A percentile compares a stretch with the other conserved stretches of the same genome.
phyloP scores from a whole-genome alignment of 1,284 basidiomycete genomes.

The Cystobasidium slooffiae region DNA sequence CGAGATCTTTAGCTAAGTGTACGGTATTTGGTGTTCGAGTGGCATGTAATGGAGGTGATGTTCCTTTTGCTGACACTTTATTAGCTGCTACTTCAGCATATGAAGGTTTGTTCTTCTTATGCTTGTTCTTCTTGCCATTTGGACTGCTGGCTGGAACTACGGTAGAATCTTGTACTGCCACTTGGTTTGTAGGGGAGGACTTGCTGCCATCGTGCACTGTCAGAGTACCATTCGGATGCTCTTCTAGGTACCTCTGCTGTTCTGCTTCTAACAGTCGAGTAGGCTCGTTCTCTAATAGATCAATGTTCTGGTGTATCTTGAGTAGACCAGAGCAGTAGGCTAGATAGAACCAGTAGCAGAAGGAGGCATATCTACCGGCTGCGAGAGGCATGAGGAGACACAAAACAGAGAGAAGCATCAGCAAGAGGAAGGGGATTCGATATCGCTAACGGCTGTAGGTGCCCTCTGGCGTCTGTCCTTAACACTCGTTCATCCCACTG shows the following conservation, averaged over 20 bases:
- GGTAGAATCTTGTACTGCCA: neutral
- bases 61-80: conserved; percentile 1
- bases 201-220: neutral
- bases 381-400: too few relatives aligned
- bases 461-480: too few relatives aligned
- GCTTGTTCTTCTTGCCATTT: conserved; percentile 11
- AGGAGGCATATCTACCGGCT: conserved; percentile 38
- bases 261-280: too few relatives aligned
- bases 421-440: too few relatives aligned
- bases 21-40: conserved; percentile 12
- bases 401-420: too few relatives aligned
- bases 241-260: neutral
- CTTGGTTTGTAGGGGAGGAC: neutral
- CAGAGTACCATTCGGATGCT: neutral
- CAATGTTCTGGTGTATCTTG: conserved; percentile 31
- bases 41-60: neutral
- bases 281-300: conserved; percentile 15
- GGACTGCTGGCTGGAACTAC: neutral
- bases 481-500: too few relatives aligned
- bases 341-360: conserved; percentile 35
- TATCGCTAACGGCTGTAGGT: too few relatives aligned
- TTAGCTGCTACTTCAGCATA: conserved; percentile 37
- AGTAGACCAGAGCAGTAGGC: conserved; percentile 28
- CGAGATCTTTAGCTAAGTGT: conserved; percentile 22
- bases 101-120: conserved; percentile 35